Conservation (phyloP, 208 protist species). For the Trypanosoma platydactyli region DNA sequence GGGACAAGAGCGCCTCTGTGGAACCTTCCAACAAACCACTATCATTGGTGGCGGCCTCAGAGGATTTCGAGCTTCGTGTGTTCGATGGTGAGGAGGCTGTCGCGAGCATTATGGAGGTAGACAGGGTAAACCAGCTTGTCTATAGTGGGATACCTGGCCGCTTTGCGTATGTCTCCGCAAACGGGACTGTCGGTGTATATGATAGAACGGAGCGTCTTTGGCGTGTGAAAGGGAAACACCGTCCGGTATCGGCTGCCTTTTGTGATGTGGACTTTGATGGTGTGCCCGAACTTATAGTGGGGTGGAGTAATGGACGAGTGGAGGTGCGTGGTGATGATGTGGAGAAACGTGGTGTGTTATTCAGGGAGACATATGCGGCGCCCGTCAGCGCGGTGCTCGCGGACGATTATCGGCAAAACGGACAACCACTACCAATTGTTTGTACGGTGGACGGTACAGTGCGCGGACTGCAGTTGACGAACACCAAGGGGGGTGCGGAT, state of each 20-base stretch:
- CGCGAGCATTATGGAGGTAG: constrained; percentile 78
- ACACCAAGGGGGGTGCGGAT: constrained; percentile 51
- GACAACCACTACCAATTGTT: constrained; percentile 69
- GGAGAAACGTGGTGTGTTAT: constrained; percentile 65
- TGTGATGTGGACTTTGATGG: constrained; percentile 94
- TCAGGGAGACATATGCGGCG: constrained; percentile 68
- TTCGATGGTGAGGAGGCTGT: constrained; percentile 90
- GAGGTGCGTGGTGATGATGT: constrained; percentile 78
- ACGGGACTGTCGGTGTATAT: constrained; percentile 94
- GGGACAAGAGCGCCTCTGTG: constrained; percentile 13
- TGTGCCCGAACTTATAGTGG: constrained; percentile 90
- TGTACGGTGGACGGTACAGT: constrained; percentile 87
- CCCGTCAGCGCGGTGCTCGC: constrained; percentile 79
- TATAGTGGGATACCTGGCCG: constrained; percentile 31
- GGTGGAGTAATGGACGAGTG: constrained; percentile 84
- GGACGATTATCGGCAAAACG: constrained; percentile 92
- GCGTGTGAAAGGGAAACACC: constrained; percentile 83
- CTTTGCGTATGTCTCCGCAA: constrained; percentile 92
- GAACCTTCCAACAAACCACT: constrained; percentile 18
- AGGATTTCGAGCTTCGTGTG: constrained; percentile 93
- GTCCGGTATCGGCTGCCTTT: constrained; percentile 77
- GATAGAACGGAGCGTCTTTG: constrained; percentile 72
- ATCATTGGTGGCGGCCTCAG: constrained; percentile 89
- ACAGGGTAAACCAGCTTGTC: constrained; percentile 71
- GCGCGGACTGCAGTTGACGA: constrained; percentile 69